Percentiles rank a stretch among this genome's conserved stretches.
Evolutionary conservation across 768 basidiomycete species (phyloP).

Genomic region (Suillus variegatus): DNA sequence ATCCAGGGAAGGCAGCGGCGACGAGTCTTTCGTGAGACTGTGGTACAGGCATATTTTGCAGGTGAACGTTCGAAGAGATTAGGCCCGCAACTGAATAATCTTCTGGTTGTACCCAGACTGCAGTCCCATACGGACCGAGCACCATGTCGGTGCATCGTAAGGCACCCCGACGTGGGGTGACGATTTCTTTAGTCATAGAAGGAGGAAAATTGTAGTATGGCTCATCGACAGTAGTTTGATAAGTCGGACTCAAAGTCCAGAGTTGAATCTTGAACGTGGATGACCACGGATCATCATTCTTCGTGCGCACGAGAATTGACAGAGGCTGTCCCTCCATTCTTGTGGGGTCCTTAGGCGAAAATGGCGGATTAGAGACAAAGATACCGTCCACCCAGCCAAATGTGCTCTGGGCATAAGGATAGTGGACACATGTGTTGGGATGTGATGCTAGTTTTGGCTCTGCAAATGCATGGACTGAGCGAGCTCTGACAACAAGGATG

Average conservation of each 20-base stretch:
- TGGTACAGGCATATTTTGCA: slow-evolving; percentile 16
- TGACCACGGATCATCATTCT: slow-evolving; percentile 64
- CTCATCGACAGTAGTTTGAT: slow-evolving; percentile 18
- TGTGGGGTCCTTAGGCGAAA: neutral
- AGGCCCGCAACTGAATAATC: slow-evolving; percentile 44
- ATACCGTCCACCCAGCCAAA: slow-evolving; percentile 74
- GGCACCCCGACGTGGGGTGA: slow-evolving; percentile 46
- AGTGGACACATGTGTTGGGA: slow-evolving; percentile 25
- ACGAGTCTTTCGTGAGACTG: slow-evolving; percentile 43
- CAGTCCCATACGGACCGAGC: slow-evolving; percentile 57
- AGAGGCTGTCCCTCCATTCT: slow-evolving; percentile 1
- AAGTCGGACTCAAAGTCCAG: slow-evolving; percentile 46
- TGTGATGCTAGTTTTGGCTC: slow-evolving; percentile 40
- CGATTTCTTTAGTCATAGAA: slow-evolving; percentile 32
- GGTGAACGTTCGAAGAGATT: slow-evolving; percentile 24
- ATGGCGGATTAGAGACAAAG: slow-evolving; percentile 34
- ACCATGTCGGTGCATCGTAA: slow-evolving; percentile 55
- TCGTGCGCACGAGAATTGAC: slow-evolving; percentile 56
- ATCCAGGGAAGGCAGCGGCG: slow-evolving; percentile 52
- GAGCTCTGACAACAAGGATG: slow-evolving; percentile 60
- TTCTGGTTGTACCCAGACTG: slow-evolving; percentile 62
- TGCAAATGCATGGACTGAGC: slow-evolving; percentile 57
- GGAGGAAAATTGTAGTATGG: slow-evolving; percentile 52
- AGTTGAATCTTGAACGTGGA: slow-evolving; percentile 49
- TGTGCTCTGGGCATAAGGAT: slow-evolving; percentile 44